Evolutionary conservation across 495 filamentous ascomycete genomes (phyloP), one percentile per base, ranked within the genome.

Genomic region (Tuber calosporum): DNA sequence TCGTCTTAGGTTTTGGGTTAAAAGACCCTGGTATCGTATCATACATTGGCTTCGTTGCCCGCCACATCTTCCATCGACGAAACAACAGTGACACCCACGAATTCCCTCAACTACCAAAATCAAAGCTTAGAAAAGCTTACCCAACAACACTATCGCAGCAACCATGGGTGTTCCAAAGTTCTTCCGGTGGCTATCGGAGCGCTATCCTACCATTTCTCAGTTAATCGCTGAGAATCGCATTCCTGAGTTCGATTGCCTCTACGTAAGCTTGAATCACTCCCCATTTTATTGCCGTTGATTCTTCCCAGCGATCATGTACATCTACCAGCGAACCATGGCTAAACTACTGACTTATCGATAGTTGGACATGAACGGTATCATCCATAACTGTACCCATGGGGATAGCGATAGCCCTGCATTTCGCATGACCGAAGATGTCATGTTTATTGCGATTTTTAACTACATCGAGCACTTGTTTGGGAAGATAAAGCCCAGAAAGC

Each of bases 361-460:
- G 89, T 87, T 97, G 78, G 95, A 99, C 79, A 97, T 98, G 96
- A 98, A 99, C 83, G 96, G 95, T 74, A 99, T 99, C 82, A 98
- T 99, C 79, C 96, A 99, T 82, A 99, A 99, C 82, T 99, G 96
- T 82, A 98, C 96, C 71, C 96, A 99, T 85, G 97, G 92, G 72
- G 95, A 99, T 80, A 79, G 77, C 71, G 92, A 93, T 78, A 93
- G 93, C 74, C 89, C 94, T 4, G 94, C 91, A 0, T 94, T 94
- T 81, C 93, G 94, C 69, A 91, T 99, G 86, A 93, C 90, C 67
- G 96, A 99, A 82, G 96, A 98, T 82, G 90, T 97, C 83, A 97
- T 97, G 94, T 98, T 98, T 83, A 97, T 98, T 75, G 91, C 92
- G 36, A 99, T 99, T 74, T 99, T 99, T 87, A 98, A 98, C 84